These are phyloP conservation scores for Lindgomyces ingoldianus DNA, from an alignment of 495 filamentous ascomycete species.

Conservation along the genomic window DNA sequence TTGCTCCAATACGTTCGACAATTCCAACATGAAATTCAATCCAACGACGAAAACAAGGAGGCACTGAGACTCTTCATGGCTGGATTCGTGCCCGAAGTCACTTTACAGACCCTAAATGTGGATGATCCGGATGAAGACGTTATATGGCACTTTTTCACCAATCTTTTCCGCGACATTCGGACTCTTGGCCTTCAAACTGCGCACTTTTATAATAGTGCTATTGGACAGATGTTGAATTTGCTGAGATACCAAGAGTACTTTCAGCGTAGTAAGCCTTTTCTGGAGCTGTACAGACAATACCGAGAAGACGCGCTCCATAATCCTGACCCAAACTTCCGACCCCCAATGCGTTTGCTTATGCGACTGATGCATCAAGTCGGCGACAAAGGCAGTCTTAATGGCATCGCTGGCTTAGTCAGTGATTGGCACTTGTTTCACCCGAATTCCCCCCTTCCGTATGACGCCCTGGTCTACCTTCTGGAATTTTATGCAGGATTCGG, in stretches of 20 bases:
- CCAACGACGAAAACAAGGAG: not conserved
- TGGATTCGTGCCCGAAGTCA: conserved; percentile 11
- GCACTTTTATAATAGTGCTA: conserved; percentile 18
- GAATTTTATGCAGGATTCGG: conserved; percentile 57
- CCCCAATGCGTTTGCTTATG: conserved; percentile 10
- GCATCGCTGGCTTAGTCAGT: conserved; percentile 7
- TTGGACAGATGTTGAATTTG: conserved; percentile 9
- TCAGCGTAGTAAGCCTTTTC: conserved; percentile 15
- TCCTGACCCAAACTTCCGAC: not conserved
- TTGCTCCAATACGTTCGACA: conserved; percentile 22
- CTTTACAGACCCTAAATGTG: conserved; percentile 5
- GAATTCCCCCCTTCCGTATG: not conserved
- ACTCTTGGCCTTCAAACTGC: not conserved
- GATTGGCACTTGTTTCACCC: conserved; percentile 35
- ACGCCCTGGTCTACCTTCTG: conserved; percentile 35
- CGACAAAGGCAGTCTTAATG: not conserved
- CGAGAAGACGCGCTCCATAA: conserved; percentile 1
- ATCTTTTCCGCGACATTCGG: conserved; percentile 18
- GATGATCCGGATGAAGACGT: conserved; percentile 18
- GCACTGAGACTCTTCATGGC: not conserved
- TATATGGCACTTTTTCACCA: conserved; percentile 22
- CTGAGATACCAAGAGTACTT: conserved; percentile 21
- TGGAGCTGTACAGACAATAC: conserved; percentile 24
- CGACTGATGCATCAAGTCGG: conserved; percentile 10
- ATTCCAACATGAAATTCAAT: conserved; percentile 19